These are phyloP conservation scores for Epichloe amarillans DNA, from an alignment of 2,329 filamentous ascomycete genomes.

Conservation along the genomic window DNA sequence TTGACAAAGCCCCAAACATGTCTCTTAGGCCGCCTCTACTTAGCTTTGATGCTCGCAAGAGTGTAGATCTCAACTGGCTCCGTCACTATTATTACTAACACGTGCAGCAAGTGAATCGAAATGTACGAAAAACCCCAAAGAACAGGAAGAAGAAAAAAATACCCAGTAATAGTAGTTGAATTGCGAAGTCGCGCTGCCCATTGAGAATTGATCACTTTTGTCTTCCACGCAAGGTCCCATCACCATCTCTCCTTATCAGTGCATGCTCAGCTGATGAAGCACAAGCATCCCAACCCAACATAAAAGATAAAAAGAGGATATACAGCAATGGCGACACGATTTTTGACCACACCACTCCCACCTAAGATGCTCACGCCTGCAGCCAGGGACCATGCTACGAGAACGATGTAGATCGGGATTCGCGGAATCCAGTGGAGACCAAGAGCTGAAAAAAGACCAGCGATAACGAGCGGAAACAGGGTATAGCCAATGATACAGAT, in stretches of 20 bases:
- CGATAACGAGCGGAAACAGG: constrained; percentile 90
- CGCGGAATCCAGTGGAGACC: constrained; percentile 66
- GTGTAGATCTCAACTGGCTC: too few species aligned
- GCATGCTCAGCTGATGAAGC: constrained; percentile 74
- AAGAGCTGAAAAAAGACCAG: constrained; percentile 80
- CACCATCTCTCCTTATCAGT: not conserved
- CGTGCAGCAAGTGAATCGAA: too few species aligned
- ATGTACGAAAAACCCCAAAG: too few species aligned
- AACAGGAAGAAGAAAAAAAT: too few species aligned
- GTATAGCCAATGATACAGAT: constrained; percentile 98
- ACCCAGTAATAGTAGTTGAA: too few species aligned
- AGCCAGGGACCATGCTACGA: constrained; percentile 85
- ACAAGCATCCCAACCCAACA: constrained; percentile 79
- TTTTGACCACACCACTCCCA: constrained; percentile 89
- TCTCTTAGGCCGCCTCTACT: too few species aligned
- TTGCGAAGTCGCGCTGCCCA: too few species aligned
- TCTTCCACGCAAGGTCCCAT: too few species aligned
- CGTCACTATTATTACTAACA: too few species aligned
- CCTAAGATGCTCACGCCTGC: constrained; percentile 93
- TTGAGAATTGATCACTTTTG: too few species aligned
- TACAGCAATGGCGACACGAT: constrained; percentile 83
- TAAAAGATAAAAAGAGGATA: constrained; percentile 96
- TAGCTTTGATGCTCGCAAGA: too few species aligned
- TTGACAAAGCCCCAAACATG: too few species aligned
- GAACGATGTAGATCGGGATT: constrained; percentile 79